Conservation (phyloP, 257 asterid species). For the Scutellaria baicalensis region DNA sequence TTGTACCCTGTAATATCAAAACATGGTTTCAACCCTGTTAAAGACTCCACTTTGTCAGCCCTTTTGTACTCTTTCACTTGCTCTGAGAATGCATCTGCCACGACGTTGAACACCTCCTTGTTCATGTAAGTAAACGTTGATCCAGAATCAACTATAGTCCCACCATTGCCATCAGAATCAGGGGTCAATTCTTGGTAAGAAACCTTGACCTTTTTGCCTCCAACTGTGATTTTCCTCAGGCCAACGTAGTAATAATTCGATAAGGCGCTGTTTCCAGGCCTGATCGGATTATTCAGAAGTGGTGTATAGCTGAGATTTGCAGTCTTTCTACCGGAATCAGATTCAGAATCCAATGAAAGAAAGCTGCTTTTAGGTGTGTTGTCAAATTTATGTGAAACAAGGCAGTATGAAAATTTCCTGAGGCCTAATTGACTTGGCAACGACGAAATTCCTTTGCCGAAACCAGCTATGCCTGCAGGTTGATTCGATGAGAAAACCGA, state of each 20-base stretch:
- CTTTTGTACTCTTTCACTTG: conserved; percentile 47
- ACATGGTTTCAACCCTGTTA: conserved; percentile 64
- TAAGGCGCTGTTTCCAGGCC: conserved; percentile 21
- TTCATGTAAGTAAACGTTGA: conserved; percentile 63
- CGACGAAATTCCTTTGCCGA: conserved; percentile 66
- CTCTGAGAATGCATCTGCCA: conserved; percentile 32
- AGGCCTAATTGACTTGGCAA: conserved; percentile 66
- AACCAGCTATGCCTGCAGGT: conserved; percentile 86
- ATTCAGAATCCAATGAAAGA: conserved; percentile 40
- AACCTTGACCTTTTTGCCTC: conserved; percentile 48
- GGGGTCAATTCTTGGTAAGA: conserved; percentile 35
- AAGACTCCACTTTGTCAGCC: conserved; percentile 34
- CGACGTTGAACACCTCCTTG: conserved; percentile 27
- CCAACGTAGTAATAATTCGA: conserved; percentile 58
- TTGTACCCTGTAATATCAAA: conserved; percentile 45
- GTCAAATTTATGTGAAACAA: conserved; percentile 59
- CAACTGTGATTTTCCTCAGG: conserved; percentile 48
- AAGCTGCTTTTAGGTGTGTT: conserved; percentile 38
- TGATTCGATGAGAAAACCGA: conserved; percentile 57
- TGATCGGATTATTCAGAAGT: conserved; percentile 34
- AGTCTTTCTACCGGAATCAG: conserved; percentile 32
- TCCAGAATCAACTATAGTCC: conserved; percentile 88
- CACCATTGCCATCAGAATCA: conserved; percentile 58
- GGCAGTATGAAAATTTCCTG: conserved; percentile 72
- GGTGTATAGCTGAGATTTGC: conserved; percentile 43